These are phyloP conservation scores for Saccharomycopsis sp. DNA, from an alignment of 805 yeast species.

Conservation along the genomic window DNA sequence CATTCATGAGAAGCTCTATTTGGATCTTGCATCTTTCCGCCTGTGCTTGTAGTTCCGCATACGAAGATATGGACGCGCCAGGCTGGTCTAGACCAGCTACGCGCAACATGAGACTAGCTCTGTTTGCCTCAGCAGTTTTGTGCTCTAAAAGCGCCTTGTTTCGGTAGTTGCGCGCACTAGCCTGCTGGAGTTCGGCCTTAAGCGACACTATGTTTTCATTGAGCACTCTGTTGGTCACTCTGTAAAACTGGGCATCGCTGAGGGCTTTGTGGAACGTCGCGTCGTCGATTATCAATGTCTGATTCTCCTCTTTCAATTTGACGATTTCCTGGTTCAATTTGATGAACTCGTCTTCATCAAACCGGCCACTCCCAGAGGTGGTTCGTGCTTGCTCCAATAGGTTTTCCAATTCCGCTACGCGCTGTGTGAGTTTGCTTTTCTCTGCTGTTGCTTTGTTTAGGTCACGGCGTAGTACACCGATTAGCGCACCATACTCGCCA, in stretches of 20 bases:
- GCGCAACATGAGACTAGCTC: background rate
- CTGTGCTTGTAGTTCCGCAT: background rate
- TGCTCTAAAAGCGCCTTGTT: background rate
- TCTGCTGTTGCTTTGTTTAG: background rate
- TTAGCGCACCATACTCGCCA: background rate
- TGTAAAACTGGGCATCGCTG: background rate
- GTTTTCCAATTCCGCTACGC: background rate
- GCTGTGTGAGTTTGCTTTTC: background rate
- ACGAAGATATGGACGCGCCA: background rate
- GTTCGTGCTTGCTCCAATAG: background rate
- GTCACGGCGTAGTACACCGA: background rate
- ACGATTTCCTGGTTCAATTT: background rate
- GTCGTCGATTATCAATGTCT: background rate
- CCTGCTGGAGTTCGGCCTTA: background rate
- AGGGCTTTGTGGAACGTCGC: background rate
- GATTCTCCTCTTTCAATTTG: background rate
- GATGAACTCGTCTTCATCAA: background rate
- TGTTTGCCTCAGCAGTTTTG: background rate
- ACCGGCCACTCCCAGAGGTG: background rate
- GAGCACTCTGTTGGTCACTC: background rate
- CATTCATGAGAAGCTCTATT: constrained; percentile 44
- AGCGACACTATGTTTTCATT: background rate
- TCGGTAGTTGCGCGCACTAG: background rate
- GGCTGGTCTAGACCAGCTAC: background rate
- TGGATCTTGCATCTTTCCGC: background rate